Base-by-base conservation (phyloP, 2,329 filamentous ascomycete species). In the Beauveria brongniartii region DNA sequence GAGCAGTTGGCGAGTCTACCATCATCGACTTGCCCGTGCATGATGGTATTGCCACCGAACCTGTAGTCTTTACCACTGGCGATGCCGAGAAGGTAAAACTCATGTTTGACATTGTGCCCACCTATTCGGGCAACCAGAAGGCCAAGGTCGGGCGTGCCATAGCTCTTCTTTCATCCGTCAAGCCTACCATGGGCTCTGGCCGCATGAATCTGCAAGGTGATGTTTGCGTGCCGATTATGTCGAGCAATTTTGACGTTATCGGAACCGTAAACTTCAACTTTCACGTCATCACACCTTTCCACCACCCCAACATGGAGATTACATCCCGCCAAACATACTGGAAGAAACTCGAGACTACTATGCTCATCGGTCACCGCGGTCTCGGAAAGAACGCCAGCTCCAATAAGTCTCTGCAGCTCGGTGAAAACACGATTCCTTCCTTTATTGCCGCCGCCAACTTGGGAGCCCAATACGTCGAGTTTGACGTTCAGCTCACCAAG, bases 181-280 rank as follows among this genome's bases (percentile, higher is more conserved):
- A 91, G 67, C 90, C 91, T 1, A 88, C 82, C 2, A 80, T 97
- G 53, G 93, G 92, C 2, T 85, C 87, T 6, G 91, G 93, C 68
- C 85, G 92, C n/a, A 94, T 94, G 78, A 93, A 89, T 59, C 79
- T 99, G 9, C 92, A 97, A 72, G 92, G 92, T 22, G 94, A 97
- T 69, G 84, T 96, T 43, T 93, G 89, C 63, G 89, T 99, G 10
- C 94, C 94, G 0, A 94, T 99, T 64, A 82, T 97, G 69, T 90
- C 90, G 37, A 87, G 87, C 41, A 90, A 83, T 63, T 77, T 97
- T 40, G 93, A 97, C 63, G 87, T 97, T 10, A 97, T 99, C 66
- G 95, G 94, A 18, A 86, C 88, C 0, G 90, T 99, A 66, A 96
- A 96, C 69, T 99, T 99, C 80, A 97, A 97, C 73, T 97, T 97